These are phyloP conservation scores for Metarhizium robertsii DNA, from an alignment of 2,329 filamentous ascomycete species.

Conservation along the genomic window DNA sequence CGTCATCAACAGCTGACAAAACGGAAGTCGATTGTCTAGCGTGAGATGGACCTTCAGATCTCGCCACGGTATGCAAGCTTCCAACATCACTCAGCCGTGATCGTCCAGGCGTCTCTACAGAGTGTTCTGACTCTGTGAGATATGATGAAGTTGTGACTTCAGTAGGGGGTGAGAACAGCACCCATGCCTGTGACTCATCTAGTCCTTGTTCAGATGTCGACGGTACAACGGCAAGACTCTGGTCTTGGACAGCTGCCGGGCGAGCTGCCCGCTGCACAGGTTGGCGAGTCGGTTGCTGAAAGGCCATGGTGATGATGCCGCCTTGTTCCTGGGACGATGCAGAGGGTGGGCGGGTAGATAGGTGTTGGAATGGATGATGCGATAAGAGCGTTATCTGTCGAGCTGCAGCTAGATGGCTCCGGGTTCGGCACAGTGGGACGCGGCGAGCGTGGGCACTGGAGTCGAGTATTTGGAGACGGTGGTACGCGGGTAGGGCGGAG, in stretches of 20 bases:
- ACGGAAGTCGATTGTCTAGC: slow-evolving; percentile 27
- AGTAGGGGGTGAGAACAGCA: slow-evolving; percentile 77
- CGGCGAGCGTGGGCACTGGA: neutral
- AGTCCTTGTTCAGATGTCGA: slow-evolving; percentile 26
- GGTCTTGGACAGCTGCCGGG: slow-evolving; percentile 29
- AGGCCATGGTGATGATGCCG: slow-evolving; percentile 35
- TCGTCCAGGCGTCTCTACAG: slow-evolving; percentile 56
- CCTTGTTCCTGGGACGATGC: neutral
- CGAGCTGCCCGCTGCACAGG: slow-evolving; percentile 38
- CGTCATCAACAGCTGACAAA: slow-evolving; percentile 30
- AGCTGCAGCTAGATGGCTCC: neutral
- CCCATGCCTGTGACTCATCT: slow-evolving; percentile 85
- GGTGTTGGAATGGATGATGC: neutral
- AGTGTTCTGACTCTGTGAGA: slow-evolving; percentile 56
- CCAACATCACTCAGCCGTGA: slow-evolving; percentile 74
- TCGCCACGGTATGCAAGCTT: slow-evolving; percentile 61
- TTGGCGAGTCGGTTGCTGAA: slow-evolving; percentile 50
- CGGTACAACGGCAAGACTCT: slow-evolving; percentile 16
- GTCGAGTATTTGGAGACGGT: neutral
- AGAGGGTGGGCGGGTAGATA: neutral
- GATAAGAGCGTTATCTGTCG: slow-evolving; percentile 4
- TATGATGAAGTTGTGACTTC: slow-evolving; percentile 55
- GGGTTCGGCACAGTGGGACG: neutral
- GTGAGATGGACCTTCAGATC: slow-evolving; percentile 44
- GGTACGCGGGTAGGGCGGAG: neutral